Evolutionary conservation across 441 rosid species (phyloP), one percentile per base, ranked within the genome.

Genomic region (Melianthus villosus): DNA sequence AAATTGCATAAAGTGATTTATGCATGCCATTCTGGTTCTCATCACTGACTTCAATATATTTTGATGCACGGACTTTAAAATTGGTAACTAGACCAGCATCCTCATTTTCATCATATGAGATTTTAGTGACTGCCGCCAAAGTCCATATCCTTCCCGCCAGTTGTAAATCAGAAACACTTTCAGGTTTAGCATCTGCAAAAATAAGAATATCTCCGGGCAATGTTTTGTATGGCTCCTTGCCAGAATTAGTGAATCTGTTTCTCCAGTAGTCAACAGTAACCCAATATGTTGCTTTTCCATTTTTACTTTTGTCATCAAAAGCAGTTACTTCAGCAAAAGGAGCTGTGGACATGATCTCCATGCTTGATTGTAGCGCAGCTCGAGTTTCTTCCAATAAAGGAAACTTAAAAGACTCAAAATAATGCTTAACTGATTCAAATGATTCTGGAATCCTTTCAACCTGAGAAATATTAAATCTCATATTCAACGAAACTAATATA

Each of bases 321-420:
- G 34, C 32, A 9, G 32, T 31, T 18, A 59, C 66, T 51, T 57
- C 49, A 28, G 77, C 63, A 34, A 34, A 53, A 4, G 80, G 75
- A 9, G 60, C 64, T 31, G 0, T n/a, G 16, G 62, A 65, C 5
- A 71, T 65, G 14, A 4, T 38, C 16, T 71, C 53, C 57, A 68
- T 37, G 13, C 48, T 38, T 4, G 71, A 63, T 23, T 26, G 20
- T 30, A 74, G 13, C 11, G 30, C 34, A 0, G 69, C 60, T 22
- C 82, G 41, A 9, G 75, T 62, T 52, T 74, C 77, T 36, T 74
- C 82, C 53, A 74, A 27, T 25, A 74, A 54, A 9, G 82, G 75
- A 16, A 22, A 34, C 9, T 42, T n/a, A 58, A 51, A 74, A 0
- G 72, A 56, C 9, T 30, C 8, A 8, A 63, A 49, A 54, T 71